Evolutionary conservation across 345 rosid species (phyloP), one percentile per base, ranked within the genome.

Genomic region (Murraya paniculata): DNA sequence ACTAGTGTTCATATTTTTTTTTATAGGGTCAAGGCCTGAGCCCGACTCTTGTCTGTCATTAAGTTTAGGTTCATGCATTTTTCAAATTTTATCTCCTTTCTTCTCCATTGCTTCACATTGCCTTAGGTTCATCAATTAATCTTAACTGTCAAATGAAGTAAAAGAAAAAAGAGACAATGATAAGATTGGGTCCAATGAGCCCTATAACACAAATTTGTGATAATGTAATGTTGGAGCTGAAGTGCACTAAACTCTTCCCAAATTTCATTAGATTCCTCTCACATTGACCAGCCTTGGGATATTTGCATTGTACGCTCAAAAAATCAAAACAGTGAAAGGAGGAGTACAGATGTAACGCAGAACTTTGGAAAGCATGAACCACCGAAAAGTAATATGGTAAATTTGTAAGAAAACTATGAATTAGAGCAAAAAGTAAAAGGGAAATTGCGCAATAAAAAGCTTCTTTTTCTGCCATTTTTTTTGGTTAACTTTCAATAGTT

Each of bases 81-180:
- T 61, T 50, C 38, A 8, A 21, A 27, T 8, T 21, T 30, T 13
- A 3, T 31, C 18, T 24, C 6, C 31, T 19, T 58, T 28, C 70
- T 7, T 33, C 55, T 18, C 76, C 79, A 77, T 64, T n/a, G 27
- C 64, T 33, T 64, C 79, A 80, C 83, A 77, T 74, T 83, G 65
- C 38, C 39, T 9, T 25, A 45, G 5, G 31, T 9, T 68, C 31
- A 0, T 8, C 68, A 33, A 33, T 39, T 39, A 39, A 39, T 64
- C 68, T 8, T 33, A 64, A 33, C 41, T 10, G 11, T 24, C 30
- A 31, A 41, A 30, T 36, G 56, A 73, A 78, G 65, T 21, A 31
- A 30, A 30, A 27, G 25, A 73, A 82, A 69, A 75, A 79, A 70
- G 38, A 64, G n/a, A 64, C 45, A 33, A 19, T 33, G 39, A 64